A percentile compares a stretch with the other conserved stretches of the same genome.
Evolutionary conservation across 2,329 filamentous ascomycete genomes (phyloP).

Genomic region (Penicillium glabrum): DNA sequence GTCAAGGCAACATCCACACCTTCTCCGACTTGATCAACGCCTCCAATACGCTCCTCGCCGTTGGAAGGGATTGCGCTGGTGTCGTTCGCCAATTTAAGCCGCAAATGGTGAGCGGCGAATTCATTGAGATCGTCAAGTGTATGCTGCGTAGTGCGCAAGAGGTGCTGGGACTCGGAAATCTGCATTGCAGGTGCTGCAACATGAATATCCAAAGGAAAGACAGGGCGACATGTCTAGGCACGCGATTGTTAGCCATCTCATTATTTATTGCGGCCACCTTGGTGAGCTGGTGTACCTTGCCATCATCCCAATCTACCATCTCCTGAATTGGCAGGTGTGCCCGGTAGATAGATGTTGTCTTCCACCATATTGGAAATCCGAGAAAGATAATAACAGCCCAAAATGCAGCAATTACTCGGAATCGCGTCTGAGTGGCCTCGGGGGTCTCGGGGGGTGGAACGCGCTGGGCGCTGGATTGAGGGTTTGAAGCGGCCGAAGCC

Average conservation of each 20-base stretch:
- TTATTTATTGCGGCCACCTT: not conserved
- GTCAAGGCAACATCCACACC: slow-evolving; percentile 60
- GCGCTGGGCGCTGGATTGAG: slow-evolving; percentile 30
- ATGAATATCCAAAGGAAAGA: slow-evolving; percentile 81
- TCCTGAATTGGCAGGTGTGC: slow-evolving; percentile 77
- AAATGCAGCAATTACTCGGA: slow-evolving; percentile 78
- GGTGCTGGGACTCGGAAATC: slow-evolving; percentile 66
- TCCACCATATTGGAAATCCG: slow-evolving; percentile 93
- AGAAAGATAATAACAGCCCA: slow-evolving; percentile 83
- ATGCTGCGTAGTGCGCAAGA: slow-evolving; percentile 80
- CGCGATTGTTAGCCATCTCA: slow-evolving; percentile 7
- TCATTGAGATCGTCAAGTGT: slow-evolving; percentile 84
- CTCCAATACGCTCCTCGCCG: slow-evolving; percentile 9
- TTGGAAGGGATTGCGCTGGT: slow-evolving; percentile 5
- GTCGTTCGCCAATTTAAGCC: slow-evolving; percentile 61
- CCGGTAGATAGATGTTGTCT: slow-evolving; percentile 88
- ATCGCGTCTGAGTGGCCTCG: slow-evolving; percentile 67
- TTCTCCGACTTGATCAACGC: slow-evolving; percentile 12
- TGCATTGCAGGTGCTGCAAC: slow-evolving; percentile 69
- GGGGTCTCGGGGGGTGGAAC: slow-evolving; percentile 75
- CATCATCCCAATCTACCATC: slow-evolving; percentile 91
- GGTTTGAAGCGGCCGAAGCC: slow-evolving; percentile 12
- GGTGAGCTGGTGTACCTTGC: slow-evolving; percentile 60
- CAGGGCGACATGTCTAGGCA: slow-evolving; percentile 75
- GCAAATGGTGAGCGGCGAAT: slow-evolving; percentile 79